phyloP scores from a whole-genome alignment of 495 filamentous ascomycete genomes.

The Halenospora varia region DNA sequence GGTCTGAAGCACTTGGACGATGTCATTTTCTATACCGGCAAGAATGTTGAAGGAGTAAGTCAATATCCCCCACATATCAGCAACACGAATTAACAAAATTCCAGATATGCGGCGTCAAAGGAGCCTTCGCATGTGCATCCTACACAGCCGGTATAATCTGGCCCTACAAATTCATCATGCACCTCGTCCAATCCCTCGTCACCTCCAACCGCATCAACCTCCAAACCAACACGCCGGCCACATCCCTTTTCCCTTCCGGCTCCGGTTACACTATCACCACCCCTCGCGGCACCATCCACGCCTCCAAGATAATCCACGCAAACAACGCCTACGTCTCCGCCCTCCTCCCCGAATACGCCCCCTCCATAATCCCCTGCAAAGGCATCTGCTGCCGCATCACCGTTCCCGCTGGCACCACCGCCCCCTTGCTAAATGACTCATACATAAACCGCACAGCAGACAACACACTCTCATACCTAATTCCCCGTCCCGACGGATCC shows the following conservation, averaged over 20 bases:
- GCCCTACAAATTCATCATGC: constrained; percentile 59
- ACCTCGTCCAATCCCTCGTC: constrained; percentile 50
- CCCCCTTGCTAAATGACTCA: constrained; percentile 7
- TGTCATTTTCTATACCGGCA: constrained; percentile 36
- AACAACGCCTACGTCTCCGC: constrained; percentile 67
- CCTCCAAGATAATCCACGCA: constrained; percentile 58
- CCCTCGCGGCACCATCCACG: constrained; percentile 44
- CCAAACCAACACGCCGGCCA: constrained; percentile 57
- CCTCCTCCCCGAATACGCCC: constrained; percentile 40
- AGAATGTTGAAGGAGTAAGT: constrained; percentile 20
- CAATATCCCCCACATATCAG: constrained; percentile 30
- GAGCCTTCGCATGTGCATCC: constrained; percentile 40
- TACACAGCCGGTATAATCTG: constrained; percentile 59
- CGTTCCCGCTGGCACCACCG: neutral
- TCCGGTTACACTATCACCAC: constrained; percentile 43
- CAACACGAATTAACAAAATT: constrained; percentile 8
- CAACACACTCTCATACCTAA: constrained; percentile 41
- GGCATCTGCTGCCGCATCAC: constrained; percentile 12
- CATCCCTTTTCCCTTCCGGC: constrained; percentile 27
- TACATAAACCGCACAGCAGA: neutral
- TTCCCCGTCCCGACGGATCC: constrained; percentile 44
- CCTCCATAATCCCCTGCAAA: constrained; percentile 10
- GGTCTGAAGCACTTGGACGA: constrained; percentile 30
- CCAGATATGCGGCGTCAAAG: constrained; percentile 37
- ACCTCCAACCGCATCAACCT: constrained; percentile 48